These are phyloP conservation scores for Alternaria gaisen DNA, from an alignment of 2,329 filamentous ascomycete genomes.

Conservation along the genomic window DNA sequence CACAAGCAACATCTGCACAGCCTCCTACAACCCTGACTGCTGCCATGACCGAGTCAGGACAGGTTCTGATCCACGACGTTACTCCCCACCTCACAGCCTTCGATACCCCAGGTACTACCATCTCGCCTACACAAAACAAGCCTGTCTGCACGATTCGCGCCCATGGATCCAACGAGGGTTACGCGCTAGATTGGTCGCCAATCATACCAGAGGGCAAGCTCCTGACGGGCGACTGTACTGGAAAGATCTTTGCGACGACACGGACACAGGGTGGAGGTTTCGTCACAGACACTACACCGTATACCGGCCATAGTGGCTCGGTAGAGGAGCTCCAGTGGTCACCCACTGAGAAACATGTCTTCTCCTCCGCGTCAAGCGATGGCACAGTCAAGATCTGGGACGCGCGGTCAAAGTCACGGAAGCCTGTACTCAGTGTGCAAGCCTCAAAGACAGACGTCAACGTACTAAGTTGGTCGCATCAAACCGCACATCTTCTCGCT, in stretches of 20 bases:
- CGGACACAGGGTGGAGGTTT: conserved; percentile 88
- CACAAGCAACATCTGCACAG: conserved; percentile 72
- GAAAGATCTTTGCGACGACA: conserved; percentile 87
- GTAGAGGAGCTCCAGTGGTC: conserved; percentile 98
- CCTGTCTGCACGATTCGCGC: conserved; percentile 86
- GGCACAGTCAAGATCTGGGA: conserved; percentile 98
- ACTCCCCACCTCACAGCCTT: conserved; percentile 89
- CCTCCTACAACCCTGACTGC: conserved; percentile 86
- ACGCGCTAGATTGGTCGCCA: conserved; percentile 96
- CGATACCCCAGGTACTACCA: conserved; percentile 82
- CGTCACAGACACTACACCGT: conserved; percentile 84
- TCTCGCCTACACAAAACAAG: conserved; percentile 86
- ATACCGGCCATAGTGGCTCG: conserved; percentile 82
- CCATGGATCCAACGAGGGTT: conserved; percentile 87
- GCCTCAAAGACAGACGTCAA: conserved; percentile 90
- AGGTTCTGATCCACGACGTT: conserved; percentile 93
- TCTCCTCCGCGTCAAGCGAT: conserved; percentile 92
- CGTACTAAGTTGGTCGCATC: conserved; percentile 92
- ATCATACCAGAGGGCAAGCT: conserved; percentile 82
- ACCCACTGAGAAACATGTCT: conserved; percentile 89
- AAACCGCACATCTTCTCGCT: conserved; percentile 88
- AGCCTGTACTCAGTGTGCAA: conserved; percentile 85
- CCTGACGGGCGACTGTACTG: conserved; percentile 89
- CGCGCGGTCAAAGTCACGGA: conserved; percentile 85
- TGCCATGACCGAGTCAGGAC: conserved; percentile 87